These are phyloP conservation scores for Polytrichum commune DNA, from an alignment of 225 moss, liverwort and hornwort species.

Conservation along the genomic window DNA sequence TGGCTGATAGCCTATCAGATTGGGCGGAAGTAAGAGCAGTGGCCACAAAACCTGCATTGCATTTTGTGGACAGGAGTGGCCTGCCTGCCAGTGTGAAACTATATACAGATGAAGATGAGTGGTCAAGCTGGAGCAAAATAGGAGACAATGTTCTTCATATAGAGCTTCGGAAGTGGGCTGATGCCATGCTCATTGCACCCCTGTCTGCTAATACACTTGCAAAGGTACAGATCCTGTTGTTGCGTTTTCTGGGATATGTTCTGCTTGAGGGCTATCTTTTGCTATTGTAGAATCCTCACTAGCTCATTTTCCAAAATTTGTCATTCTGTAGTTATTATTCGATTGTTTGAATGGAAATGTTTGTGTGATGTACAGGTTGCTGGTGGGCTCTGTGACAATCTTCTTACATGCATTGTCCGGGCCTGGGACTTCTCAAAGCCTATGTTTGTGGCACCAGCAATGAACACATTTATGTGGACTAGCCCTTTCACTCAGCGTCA, in stretches of 20 bases:
- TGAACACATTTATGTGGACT: constrained; percentile 98
- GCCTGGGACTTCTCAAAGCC: constrained; percentile 99
- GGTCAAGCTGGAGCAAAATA: constrained; percentile 86
- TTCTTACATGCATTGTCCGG: constrained; percentile 90
- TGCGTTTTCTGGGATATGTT: constrained; percentile 1
- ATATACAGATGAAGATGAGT: constrained; percentile 89
- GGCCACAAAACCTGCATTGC: constrained; percentile 80
- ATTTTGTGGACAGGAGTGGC: constrained; percentile 72
- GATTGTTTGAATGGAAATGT: not conserved
- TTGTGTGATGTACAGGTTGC: constrained; percentile 55
- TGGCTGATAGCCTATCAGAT: constrained; percentile 75
- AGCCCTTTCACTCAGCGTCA: constrained; percentile 87
- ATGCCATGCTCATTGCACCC: constrained; percentile 90
- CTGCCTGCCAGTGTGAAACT: constrained; percentile 71
- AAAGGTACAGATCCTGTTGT: constrained; percentile 43
- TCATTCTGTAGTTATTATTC: constrained; percentile 6
- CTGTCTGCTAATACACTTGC: constrained; percentile 96
- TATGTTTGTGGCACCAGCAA: constrained; percentile 88
- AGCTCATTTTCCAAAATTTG: not conserved
- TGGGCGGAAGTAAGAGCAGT: constrained; percentile 93
- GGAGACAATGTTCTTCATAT: constrained; percentile 95
- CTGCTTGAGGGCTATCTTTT: not conserved
- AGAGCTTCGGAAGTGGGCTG: constrained; percentile 91
- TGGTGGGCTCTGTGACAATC: constrained; percentile 90
- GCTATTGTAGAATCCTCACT: not conserved